Evolutionary conservation across 2,329 filamentous ascomycete species (phyloP).

Genomic region (Neoascochyta sp.): DNA sequence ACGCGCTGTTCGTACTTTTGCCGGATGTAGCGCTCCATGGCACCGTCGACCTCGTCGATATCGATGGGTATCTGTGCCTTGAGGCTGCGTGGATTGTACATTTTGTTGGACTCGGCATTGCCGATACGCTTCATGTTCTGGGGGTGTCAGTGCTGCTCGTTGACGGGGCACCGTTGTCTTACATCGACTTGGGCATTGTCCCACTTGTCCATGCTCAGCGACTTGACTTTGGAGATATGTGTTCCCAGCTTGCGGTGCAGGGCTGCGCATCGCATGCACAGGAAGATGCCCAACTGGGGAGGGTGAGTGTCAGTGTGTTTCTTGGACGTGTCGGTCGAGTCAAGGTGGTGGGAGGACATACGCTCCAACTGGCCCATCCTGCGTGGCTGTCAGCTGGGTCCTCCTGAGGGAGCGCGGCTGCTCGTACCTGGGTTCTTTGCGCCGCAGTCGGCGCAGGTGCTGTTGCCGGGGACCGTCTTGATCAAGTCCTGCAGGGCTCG

Average conservation of each 20-base stretch:
- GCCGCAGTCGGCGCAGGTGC: constrained; percentile 88
- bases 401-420: constrained; percentile 5
- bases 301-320: constrained; percentile 1
- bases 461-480: constrained; percentile 79
- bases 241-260: constrained; percentile 96
- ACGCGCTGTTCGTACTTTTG: constrained; percentile 80
- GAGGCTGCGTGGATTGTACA: constrained; percentile 81
- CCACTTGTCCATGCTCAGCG: constrained; percentile 98
- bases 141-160: constrained; percentile 12
- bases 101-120: constrained; percentile 79
- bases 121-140: constrained; percentile 94
- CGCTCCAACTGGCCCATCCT: constrained; percentile 97
- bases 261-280: constrained; percentile 95
- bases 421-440: constrained; percentile 82
- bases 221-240: constrained; percentile 98
- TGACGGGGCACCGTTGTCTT: too few relatives aligned
- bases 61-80: constrained; percentile 84
- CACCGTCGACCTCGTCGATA: constrained; percentile 85
- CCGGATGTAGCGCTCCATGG: constrained; percentile 92
- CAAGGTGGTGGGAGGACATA: constrained; percentile 46
- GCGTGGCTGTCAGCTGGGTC: constrained; percentile 31
- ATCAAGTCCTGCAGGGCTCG: constrained; percentile 85
- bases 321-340: not conserved
- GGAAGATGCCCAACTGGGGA: constrained; percentile 79
- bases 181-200: constrained; percentile 94